These are phyloP conservation scores for Lepidium sativum DNA, from an alignment of 345 rosid species.

Conservation along the genomic window DNA sequence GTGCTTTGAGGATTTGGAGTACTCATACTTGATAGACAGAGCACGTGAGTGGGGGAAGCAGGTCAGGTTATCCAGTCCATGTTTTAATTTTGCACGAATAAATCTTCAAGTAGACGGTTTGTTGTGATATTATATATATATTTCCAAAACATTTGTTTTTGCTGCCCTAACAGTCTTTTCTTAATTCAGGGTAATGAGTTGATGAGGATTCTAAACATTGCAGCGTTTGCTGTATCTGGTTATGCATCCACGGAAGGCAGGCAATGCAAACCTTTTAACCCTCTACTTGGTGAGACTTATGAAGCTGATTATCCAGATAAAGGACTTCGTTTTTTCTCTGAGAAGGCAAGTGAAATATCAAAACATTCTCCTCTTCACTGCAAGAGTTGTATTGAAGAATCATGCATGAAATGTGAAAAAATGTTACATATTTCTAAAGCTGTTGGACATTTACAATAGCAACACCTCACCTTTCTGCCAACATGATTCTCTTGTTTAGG, in stretches of 20 bases:
- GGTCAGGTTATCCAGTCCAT: slow-evolving; percentile 49
- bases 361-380: not conserved
- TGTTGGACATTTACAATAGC: not conserved
- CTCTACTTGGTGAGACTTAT: slow-evolving; percentile 95
- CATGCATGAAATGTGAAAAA: not conserved
- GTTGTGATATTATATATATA: not conserved
- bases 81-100: slow-evolving; percentile 26
- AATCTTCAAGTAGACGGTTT: not conserved
- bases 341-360: slow-evolving; percentile 50
- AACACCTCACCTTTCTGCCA: not conserved
- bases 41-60: slow-evolving; percentile 97
- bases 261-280: slow-evolving; percentile 97
- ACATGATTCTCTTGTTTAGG: slow-evolving; percentile 44
- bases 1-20: slow-evolving; percentile 99
- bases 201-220: slow-evolving; percentile 88
- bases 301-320: slow-evolving; percentile 99
- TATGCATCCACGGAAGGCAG: slow-evolving; percentile 98
- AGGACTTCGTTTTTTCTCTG: slow-evolving; percentile 93
- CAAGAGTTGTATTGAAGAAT: not conserved
- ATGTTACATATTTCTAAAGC: not conserved
- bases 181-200: slow-evolving; percentile 77
- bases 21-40: slow-evolving; percentile 79
- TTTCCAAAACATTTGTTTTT: not conserved
- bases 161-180: slow-evolving; percentile 7
- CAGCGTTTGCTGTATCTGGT: slow-evolving; percentile 99